Conservation (phyloP, 148 eudicot species). For the Rhododendron griersonianum region DNA sequence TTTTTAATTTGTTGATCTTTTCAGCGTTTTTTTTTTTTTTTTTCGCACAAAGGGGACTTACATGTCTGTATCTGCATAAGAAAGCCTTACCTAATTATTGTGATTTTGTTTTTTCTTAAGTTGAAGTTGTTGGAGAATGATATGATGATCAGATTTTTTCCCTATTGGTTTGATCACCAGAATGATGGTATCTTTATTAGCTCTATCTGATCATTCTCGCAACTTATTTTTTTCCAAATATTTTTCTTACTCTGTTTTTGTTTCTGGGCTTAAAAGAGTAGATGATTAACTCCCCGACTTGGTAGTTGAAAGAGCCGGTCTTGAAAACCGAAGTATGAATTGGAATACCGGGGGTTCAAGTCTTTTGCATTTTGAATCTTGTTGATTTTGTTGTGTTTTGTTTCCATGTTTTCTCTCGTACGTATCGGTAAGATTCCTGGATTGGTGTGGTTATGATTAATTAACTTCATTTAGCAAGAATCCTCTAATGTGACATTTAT, state of each 20-base stretch:
- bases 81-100: neutral
- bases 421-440: neutral
- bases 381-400: neutral
- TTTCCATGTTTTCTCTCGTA: neutral
- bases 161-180: slow-evolving; percentile 5
- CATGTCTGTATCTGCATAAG: neutral
- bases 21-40: neutral
- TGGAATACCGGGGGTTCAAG: neutral
- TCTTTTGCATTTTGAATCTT: neutral
- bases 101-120: neutral
- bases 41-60: neutral
- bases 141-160: neutral
- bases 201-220: neutral
- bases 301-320: neutral
- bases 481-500: neutral
- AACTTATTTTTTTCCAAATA: neutral
- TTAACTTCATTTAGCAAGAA: neutral
- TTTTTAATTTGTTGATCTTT: neutral
- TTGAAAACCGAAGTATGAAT: neutral
- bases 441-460: neutral
- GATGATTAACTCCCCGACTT: neutral
- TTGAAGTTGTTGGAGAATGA: neutral
- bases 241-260: neutral
- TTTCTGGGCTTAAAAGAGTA: neutral
- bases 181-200: neutral